A percentile compares a stretch with the other conserved stretches of the same genome.
Conservation (phyloP, 1,284 basidiomycete genomes). For the Leccinum fallax region DNA sequence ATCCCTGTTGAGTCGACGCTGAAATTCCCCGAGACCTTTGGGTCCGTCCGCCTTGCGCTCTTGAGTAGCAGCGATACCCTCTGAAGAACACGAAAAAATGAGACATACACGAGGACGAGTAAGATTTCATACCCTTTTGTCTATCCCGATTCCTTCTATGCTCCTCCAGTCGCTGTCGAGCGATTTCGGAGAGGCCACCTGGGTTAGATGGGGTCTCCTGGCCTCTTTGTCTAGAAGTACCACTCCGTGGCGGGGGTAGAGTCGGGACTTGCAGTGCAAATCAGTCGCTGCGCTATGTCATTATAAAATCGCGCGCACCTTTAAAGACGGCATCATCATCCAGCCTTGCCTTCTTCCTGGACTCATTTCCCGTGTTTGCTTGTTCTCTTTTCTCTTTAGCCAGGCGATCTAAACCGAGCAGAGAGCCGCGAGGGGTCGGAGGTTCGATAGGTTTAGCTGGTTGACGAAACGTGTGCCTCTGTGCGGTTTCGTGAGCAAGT, state of each 20-base stretch:
- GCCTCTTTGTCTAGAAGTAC: slow-evolving; percentile 70
- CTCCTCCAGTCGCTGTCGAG: slow-evolving; percentile 75
- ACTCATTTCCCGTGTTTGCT: slow-evolving; percentile 46
- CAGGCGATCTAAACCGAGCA: slow-evolving; percentile 85
- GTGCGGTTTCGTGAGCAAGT: slow-evolving; percentile 11
- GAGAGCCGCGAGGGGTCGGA: slow-evolving; percentile 70
- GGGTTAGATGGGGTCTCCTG: slow-evolving; percentile 95
- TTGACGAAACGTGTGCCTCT: slow-evolving; percentile 75
- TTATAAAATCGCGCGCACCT: slow-evolving; percentile 48
- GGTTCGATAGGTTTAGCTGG: slow-evolving; percentile 74
- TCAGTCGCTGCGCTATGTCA: background rate
- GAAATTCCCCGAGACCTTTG: slow-evolving; percentile 40
- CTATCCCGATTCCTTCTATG: slow-evolving; percentile 69
- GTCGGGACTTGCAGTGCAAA: slow-evolving; percentile 61
- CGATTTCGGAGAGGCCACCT: slow-evolving; percentile 80
- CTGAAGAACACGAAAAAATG: slow-evolving; percentile 9
- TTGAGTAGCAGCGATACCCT: slow-evolving; percentile 32
- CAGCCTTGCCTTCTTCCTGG: slow-evolving; percentile 66
- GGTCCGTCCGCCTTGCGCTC: slow-evolving; percentile 25
- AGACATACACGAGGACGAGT: background rate
- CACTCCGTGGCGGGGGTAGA: slow-evolving; percentile 59
- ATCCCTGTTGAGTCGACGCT: slow-evolving; percentile 40
- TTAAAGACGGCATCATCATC: slow-evolving; percentile 81
- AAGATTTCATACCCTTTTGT: slow-evolving; percentile 51
- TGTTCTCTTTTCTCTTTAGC: slow-evolving; percentile 85